Percentiles rank a stretch among this genome's conserved stretches.
phyloP scores from a whole-genome alignment of 2,329 filamentous ascomycete species.

The Colletotrichum musicola region DNA sequence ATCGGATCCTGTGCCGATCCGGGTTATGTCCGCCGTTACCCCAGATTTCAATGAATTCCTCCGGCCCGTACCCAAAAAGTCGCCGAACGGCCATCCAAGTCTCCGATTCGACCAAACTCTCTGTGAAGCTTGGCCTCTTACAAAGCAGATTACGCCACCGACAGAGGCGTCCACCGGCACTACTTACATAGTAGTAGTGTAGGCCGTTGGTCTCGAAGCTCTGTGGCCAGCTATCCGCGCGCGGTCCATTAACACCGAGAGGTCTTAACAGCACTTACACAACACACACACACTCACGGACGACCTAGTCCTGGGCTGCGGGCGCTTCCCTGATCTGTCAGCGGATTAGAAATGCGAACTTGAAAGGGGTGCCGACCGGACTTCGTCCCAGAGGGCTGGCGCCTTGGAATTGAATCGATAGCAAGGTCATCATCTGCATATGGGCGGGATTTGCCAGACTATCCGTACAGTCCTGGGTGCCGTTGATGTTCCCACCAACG shows the following conservation, averaged over 20 bases:
- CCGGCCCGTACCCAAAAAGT: slow-evolving; percentile 8
- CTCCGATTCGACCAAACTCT: slow-evolving; percentile 10
- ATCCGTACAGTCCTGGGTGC: not conserved
- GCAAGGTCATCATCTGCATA: slow-evolving; percentile 9
- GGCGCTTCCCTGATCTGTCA: slow-evolving; percentile 25
- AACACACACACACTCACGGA: not conserved
- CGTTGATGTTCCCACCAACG: slow-evolving; percentile 7
- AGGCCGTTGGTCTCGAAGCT: not conserved
- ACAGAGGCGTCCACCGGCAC: not conserved
- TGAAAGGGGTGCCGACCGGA: not conserved
- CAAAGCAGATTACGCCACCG: not conserved
- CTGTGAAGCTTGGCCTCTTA: not conserved
- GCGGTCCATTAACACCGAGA: not conserved
- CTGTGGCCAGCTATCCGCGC: not conserved
- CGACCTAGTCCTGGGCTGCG: not conserved
- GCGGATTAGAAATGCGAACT: slow-evolving; percentile 29
- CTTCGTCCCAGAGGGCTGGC: not conserved
- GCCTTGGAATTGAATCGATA: not conserved
- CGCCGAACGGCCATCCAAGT: slow-evolving; percentile 19
- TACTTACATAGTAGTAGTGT: too few species aligned
- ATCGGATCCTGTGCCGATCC: slow-evolving; percentile 18
- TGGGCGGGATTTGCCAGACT: not conserved
- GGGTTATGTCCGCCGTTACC: slow-evolving; percentile 20
- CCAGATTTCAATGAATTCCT: slow-evolving; percentile 15
- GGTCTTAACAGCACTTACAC: not conserved